These are phyloP conservation scores for Mallotus repandus DNA, from an alignment of 441 rosid genomes.

Conservation along the genomic window DNA sequence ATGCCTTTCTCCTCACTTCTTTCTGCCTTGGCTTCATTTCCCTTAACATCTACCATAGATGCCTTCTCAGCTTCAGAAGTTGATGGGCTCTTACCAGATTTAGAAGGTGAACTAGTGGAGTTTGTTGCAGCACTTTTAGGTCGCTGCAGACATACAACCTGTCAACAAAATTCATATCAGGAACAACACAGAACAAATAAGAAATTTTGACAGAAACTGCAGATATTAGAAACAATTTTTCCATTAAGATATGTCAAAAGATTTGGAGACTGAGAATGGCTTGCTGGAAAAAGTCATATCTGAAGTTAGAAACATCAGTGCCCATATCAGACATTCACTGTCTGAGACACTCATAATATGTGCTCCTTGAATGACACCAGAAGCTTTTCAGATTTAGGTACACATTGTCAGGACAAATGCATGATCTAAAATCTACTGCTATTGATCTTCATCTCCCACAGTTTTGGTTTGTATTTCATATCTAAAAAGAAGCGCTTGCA, in stretches of 20 bases:
- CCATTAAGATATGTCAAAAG: neutral
- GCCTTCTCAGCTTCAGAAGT: slow-evolving; percentile 47
- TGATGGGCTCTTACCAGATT: slow-evolving; percentile 43
- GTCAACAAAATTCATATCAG: slow-evolving; percentile 26
- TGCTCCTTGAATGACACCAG: neutral
- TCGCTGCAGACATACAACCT: slow-evolving; percentile 82
- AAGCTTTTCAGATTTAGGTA: neutral
- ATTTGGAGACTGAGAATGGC: neutral
- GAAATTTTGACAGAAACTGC: neutral
- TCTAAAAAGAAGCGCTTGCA: slow-evolving; percentile 5
- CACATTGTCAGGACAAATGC: neutral
- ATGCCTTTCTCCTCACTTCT: slow-evolving; percentile 61
- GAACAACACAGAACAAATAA: slow-evolving; percentile 6
- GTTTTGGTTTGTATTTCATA: neutral
- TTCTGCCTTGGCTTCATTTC: slow-evolving; percentile 59
- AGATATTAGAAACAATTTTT: neutral
- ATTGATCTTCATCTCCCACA: neutral
- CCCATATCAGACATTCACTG: neutral
- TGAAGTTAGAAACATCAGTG: too few relatives aligned
- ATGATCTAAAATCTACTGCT: neutral
- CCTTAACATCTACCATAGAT: slow-evolving; percentile 51
- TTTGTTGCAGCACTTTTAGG: slow-evolving; percentile 47
- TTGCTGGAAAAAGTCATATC: too few relatives aligned
- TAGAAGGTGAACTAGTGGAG: slow-evolving; percentile 38
- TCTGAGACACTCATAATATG: neutral